A percentile compares a stretch with the other conserved stretches of the same genome.
Conservation (phyloP, 768 basidiomycete genomes). For the Gymnopilus junonius region DNA sequence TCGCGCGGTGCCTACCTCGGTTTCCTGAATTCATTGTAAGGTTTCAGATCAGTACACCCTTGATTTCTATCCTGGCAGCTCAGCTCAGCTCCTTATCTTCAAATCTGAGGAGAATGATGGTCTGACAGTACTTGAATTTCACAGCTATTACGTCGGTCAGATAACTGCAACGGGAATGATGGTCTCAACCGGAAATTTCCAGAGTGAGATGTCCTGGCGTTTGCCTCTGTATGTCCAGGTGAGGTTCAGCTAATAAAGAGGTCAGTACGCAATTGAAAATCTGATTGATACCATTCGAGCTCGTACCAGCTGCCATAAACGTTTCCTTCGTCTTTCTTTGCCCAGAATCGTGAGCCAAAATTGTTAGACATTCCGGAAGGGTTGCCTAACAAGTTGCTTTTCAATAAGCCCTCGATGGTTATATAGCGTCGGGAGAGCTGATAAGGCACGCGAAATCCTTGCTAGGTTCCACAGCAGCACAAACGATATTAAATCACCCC, state of each 20-base stretch:
- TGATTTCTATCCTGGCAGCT: too few relatives aligned
- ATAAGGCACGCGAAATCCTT: conserved; percentile 47
- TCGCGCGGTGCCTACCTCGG: conserved; percentile 55
- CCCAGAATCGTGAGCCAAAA: conserved; percentile 49
- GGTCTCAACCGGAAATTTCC: conserved; percentile 50
- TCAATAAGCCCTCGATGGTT: conserved; percentile 54
- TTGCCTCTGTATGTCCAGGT: conserved; percentile 55
- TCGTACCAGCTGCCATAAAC: conserved; percentile 52
- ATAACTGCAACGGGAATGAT: conserved; percentile 61
- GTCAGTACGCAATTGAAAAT: not conserved
- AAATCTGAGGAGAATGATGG: too few relatives aligned
- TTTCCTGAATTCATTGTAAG: conserved; percentile 55
- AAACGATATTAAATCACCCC: conserved; percentile 50
- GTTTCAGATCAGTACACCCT: too few relatives aligned
- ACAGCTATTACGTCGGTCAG: conserved; percentile 56
- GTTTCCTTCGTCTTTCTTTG: conserved; percentile 49
- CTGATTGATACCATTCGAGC: conserved; percentile 22
- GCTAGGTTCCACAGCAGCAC: conserved; percentile 52
- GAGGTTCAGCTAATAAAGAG: not conserved
- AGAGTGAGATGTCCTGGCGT: conserved; percentile 50
- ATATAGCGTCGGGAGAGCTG: conserved; percentile 47
- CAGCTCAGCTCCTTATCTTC: too few relatives aligned
- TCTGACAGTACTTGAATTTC: not conserved
- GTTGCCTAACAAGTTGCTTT: not conserved
- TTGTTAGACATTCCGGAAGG: not conserved